A percentile compares a stretch with the other conserved stretches of the same genome.
Conservation (phyloP, 2,329 filamentous ascomycete genomes). For the Plectosphaerella sp. region DNA sequence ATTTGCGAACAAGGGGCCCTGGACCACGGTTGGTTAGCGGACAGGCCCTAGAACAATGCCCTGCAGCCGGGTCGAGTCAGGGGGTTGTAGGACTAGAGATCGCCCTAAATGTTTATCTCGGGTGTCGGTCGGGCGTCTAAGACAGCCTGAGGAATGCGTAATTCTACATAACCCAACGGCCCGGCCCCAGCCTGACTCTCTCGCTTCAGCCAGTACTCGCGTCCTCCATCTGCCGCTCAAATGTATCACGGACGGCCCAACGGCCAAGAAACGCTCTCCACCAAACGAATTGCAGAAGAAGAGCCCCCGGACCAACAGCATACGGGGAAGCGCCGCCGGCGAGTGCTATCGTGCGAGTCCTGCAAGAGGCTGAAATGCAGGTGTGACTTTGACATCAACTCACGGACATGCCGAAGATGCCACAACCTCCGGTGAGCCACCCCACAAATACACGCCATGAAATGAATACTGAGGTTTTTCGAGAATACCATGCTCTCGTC, state of each 20-base stretch:
- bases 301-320: neutral
- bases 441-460: neutral
- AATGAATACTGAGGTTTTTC: too few species aligned
- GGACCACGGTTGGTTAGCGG: neutral
- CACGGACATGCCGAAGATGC: slow-evolving; percentile 9
- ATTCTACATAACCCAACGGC: neutral
- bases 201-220: too few species aligned
- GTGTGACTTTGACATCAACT: slow-evolving; percentile 9
- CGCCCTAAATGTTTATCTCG: neutral
- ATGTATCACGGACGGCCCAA: neutral
- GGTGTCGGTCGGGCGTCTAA: neutral
- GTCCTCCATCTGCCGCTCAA: neutral
- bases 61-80: too few species aligned
- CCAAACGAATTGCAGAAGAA: neutral
- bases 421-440: slow-evolving; percentile 7
- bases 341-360: slow-evolving; percentile 11
- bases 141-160: neutral
- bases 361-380: slow-evolving; percentile 11
- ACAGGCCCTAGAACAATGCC: neutral
- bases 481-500: neutral
- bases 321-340: slow-evolving; percentile 5
- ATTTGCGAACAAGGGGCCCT: neutral
- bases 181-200: too few species aligned
- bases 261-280: neutral
- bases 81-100: neutral